phyloP scores from a whole-genome alignment of 331 rosid species.

The Erythrophleum ivorense region DNA sequence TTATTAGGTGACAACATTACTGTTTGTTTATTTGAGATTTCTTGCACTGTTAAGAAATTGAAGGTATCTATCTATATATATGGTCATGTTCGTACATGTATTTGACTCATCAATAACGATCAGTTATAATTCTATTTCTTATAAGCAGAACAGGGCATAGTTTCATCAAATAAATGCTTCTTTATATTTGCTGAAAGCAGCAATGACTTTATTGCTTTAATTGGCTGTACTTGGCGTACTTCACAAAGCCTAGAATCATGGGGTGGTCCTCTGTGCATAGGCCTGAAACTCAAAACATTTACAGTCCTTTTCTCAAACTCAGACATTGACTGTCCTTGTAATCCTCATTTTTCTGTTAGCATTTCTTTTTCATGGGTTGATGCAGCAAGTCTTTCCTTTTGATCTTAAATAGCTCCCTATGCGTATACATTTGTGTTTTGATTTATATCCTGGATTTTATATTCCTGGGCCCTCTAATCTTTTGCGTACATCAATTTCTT shows the following conservation, averaged over 20 bases:
- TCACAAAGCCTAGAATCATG: not conserved
- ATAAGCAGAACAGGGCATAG: not conserved
- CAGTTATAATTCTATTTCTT: too few species aligned
- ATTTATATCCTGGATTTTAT: not conserved
- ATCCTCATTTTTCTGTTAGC: not conserved
- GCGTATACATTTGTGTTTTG: not conserved
- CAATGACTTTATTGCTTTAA: not conserved
- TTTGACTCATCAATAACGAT: too few species aligned
- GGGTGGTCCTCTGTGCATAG: slow-evolving; percentile 13
- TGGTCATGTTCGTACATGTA: not conserved
- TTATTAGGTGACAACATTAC: not conserved
- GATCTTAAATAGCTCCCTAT: not conserved
- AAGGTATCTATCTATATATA: not conserved
- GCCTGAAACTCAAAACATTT: not conserved
- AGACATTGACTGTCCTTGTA: not conserved
- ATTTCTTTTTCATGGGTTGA: slow-evolving; percentile 4
- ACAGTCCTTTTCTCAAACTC: not conserved
- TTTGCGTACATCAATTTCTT: not conserved
- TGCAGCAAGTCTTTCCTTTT: not conserved
- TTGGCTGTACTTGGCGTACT: not conserved
- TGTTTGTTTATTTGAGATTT: not conserved
- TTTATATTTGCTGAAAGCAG: not conserved
- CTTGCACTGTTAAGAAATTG: not conserved
- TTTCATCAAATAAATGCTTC: not conserved
- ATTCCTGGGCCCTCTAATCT: not conserved